A percentile compares a stretch with the other conserved stretches of the same genome.
Evolutionary conservation across 2,329 filamentous ascomycete genomes (phyloP).

Genomic region (Penicillium sp.): DNA sequence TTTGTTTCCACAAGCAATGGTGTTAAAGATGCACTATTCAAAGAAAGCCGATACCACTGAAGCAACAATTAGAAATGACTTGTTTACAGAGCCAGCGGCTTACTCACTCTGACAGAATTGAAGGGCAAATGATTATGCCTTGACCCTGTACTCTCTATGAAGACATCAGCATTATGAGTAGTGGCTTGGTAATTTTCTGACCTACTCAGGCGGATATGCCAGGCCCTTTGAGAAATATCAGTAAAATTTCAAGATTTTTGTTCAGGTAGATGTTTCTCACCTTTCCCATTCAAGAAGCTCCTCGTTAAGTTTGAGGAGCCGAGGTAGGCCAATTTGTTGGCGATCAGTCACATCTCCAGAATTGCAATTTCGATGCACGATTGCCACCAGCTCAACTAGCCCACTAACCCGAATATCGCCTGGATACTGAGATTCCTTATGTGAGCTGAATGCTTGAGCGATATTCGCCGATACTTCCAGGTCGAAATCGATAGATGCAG

Average conservation of each 20-base stretch:
- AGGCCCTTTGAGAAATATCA: not conserved
- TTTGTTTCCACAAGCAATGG: slow-evolving; percentile 2
- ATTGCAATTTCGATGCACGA: slow-evolving; percentile 16
- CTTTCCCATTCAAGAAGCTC: slow-evolving; percentile 24
- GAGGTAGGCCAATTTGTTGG: slow-evolving; percentile 8
- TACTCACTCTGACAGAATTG: slow-evolving; percentile 21
- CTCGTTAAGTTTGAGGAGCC: slow-evolving; percentile 15
- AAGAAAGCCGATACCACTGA: slow-evolving; percentile 12
- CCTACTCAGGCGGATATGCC: not conserved
- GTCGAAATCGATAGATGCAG: slow-evolving; percentile 21
- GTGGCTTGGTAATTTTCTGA: not conserved
- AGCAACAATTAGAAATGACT: not conserved
- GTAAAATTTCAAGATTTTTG: not conserved
- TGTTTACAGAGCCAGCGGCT: not conserved
- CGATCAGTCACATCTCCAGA: slow-evolving; percentile 21
- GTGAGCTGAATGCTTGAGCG: slow-evolving; percentile 13
- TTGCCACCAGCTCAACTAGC: slow-evolving; percentile 20
- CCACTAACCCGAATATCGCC: slow-evolving; percentile 20
- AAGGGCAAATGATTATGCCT: slow-evolving; percentile 25
- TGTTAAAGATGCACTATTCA: slow-evolving; percentile 8
- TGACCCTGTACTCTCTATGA: slow-evolving; percentile 14
- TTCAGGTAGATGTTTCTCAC: slow-evolving; percentile 2
- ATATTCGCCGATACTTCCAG: slow-evolving; percentile 14
- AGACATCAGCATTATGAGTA: not conserved
- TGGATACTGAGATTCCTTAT: slow-evolving; percentile 13